Evolutionary conservation across 176 grass and related monocot genomes (phyloP).

Genomic region (Zea luxurians): DNA sequence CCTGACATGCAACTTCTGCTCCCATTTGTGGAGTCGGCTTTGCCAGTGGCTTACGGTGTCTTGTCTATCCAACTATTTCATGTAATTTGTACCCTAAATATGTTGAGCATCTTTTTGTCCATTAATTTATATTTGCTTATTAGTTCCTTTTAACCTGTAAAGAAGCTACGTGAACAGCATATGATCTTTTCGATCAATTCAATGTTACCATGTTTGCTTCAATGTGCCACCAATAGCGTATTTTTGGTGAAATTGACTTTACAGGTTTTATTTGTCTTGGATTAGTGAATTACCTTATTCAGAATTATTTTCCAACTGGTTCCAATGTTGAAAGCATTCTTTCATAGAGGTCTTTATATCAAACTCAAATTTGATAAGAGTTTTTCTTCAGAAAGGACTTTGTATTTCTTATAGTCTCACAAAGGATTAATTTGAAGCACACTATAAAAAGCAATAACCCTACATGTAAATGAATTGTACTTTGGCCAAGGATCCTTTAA

Average conservation of each 20-base stretch:
- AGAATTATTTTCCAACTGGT: slow-evolving; percentile 16
- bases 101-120: slow-evolving; percentile 17
- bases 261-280: neutral
- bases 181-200: neutral
- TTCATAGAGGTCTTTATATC: neutral
- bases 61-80: slow-evolving; percentile 91
- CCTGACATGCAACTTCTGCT: slow-evolving; percentile 89
- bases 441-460: neutral
- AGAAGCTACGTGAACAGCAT: neutral
- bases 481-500: neutral
- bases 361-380: neutral
- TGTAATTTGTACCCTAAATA: slow-evolving; percentile 53
- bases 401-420: neutral
- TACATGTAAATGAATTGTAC: slow-evolving; percentile 9
- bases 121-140: neutral
- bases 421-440: neutral
- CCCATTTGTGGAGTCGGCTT: slow-evolving; percentile 88
- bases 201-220: neutral
- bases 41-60: slow-evolving; percentile 94
- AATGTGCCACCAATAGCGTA: neutral
- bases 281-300: slow-evolving; percentile 29
- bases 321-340: neutral
- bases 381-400: neutral
- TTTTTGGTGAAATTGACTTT: neutral
- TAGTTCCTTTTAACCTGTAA: slow-evolving; percentile 22